Conservation (phyloP, 768 basidiomycete species). For the Glaciozyma martinii region DNA sequence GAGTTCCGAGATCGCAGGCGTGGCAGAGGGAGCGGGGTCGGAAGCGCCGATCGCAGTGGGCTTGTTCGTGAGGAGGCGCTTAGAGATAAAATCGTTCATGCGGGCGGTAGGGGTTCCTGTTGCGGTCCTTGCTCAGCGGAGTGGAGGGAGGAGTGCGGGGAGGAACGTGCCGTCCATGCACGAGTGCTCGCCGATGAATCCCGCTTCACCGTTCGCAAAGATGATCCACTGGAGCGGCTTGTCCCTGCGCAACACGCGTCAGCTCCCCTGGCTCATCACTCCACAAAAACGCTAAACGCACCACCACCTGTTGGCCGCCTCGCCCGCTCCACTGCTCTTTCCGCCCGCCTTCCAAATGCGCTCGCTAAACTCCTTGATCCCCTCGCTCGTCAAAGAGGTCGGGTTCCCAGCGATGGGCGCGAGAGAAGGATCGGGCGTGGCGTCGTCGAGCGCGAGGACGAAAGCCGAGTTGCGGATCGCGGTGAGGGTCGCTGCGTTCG, state of each 20-base stretch:
- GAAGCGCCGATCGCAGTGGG: constrained; percentile 38
- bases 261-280: not conserved
- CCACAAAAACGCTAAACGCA: not conserved
- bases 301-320: constrained; percentile 83
- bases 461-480: constrained; percentile 83
- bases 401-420: not conserved
- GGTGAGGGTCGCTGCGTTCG: constrained; percentile 58
- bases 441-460: constrained; percentile 74
- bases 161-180: constrained; percentile 80
- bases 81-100: constrained; percentile 84
- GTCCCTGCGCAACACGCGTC: constrained; percentile 44
- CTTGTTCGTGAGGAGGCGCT: constrained; percentile 59
- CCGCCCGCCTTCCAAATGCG: constrained; percentile 18
- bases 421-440: constrained; percentile 49
- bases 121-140: not conserved
- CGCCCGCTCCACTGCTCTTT: constrained; percentile 44
- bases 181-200: constrained; percentile 56
- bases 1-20: constrained; percentile 39
- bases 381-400: not conserved
- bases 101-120: constrained; percentile 74
- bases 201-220: constrained; percentile 85
- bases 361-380: constrained; percentile 19
- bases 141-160: constrained; percentile 45
- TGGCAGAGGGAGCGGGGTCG: constrained; percentile 21
- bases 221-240: constrained; percentile 86